Percentiles rank a stretch among this genome's conserved stretches.
Evolutionary conservation across 2,329 filamentous ascomycete genomes (phyloP).

Genomic region (Hirsutella minnesotensis): DNA sequence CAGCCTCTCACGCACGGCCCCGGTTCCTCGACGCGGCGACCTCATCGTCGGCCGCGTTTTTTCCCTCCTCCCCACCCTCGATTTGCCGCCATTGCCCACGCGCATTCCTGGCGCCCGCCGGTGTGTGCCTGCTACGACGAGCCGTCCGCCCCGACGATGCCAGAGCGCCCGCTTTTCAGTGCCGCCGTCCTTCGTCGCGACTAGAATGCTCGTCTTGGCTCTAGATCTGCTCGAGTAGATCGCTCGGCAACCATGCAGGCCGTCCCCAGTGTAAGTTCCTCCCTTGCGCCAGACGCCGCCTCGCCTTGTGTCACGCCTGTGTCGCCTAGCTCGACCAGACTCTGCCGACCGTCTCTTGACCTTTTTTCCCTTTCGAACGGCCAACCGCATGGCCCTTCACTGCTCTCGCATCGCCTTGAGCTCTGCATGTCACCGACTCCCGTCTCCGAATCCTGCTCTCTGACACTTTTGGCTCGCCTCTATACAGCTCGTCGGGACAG

Average conservation of each 20-base stretch:
- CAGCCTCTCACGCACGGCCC: neutral
- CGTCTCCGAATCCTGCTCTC: neutral
- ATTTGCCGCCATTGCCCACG: conserved; percentile 3
- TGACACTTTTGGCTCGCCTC: neutral
- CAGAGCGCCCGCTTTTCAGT: conserved; percentile 2
- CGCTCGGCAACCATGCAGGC: conserved; percentile 38
- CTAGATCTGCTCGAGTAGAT: conserved; percentile 24
- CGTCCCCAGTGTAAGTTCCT: conserved; percentile 35
- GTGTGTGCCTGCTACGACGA: neutral
- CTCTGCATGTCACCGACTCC: neutral
- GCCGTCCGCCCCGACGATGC: conserved; percentile 6
- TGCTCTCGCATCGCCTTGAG: neutral
- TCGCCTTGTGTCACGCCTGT: conserved; percentile 2
- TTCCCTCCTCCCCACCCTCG: conserved; percentile 4
- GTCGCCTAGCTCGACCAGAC: conserved; percentile 9
- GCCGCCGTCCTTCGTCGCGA: conserved; percentile 9
- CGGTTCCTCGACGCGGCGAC: neutral
- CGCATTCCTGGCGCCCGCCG: conserved; percentile 2
- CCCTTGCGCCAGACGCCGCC: conserved; percentile 1
- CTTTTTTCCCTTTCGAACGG: neutral
- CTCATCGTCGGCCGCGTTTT: neutral
- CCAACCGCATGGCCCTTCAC: neutral
- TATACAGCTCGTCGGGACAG: conserved; percentile 46
- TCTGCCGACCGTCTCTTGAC: neutral
- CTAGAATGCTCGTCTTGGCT: conserved; percentile 23